Percentiles rank a stretch among this genome's conserved stretches.
phyloP scores from a whole-genome alignment of 192 early-diverging fungal species.

The Backusella sp. region DNA sequence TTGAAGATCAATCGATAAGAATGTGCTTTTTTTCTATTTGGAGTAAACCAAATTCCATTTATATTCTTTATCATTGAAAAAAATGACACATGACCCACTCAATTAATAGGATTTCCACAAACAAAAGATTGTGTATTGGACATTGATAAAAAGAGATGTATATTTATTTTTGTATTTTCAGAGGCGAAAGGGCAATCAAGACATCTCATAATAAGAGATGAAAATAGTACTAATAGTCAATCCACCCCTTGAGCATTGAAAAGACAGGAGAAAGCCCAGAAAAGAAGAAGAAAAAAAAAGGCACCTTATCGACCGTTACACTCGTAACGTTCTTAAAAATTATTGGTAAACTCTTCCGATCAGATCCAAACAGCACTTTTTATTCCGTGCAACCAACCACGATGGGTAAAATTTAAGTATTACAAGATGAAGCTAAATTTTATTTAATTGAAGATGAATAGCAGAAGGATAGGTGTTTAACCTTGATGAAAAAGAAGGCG shows the following conservation, averaged over 20 bases:
- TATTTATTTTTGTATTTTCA: background rate
- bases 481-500: background rate
- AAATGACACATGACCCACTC: background rate
- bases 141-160: background rate
- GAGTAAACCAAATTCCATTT: background rate
- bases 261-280: background rate
- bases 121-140: no score
- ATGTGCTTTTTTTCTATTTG: background rate
- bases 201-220: background rate
- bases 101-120: background rate
- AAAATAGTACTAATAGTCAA: background rate
- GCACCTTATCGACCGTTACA: background rate
- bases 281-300: background rate
- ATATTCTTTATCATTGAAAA: background rate
- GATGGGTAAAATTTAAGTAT: constrained; percentile 1
- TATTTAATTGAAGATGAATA: background rate
- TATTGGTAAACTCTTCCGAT: background rate
- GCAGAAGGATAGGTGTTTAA: background rate
- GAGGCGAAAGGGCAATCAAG: background rate
- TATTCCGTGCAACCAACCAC: background rate
- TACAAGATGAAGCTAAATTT: background rate
- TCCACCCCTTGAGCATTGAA: background rate
- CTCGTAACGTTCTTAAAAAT: background rate
- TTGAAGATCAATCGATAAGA: background rate
- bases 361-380: background rate